phyloP scores from a whole-genome alignment of 108 stramenopile genomes.

The Cyclostephanos tholiformis region DNA sequence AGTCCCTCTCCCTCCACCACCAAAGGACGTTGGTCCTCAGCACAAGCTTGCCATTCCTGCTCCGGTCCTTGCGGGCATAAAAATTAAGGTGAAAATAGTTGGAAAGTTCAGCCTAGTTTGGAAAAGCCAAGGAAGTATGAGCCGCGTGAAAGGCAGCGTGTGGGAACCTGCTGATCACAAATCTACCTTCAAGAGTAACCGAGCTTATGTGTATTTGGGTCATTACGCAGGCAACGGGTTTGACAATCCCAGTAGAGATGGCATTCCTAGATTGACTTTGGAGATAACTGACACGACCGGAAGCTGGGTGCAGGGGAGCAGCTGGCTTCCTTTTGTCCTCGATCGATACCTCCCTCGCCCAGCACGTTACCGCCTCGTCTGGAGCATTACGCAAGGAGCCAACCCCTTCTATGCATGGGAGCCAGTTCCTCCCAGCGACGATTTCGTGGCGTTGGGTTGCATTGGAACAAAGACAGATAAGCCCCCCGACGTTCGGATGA shows the following conservation, averaged over 20 bases:
- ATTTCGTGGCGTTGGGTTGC: slow-evolving; percentile 95
- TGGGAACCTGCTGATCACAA: slow-evolving; percentile 84
- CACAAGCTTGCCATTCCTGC: slow-evolving; percentile 85
- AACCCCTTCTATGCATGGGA: slow-evolving; percentile 97
- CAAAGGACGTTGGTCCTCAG: slow-evolving; percentile 74
- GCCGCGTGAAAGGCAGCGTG: slow-evolving; percentile 88
- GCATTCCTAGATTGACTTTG: slow-evolving; percentile 74
- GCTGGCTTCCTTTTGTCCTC: slow-evolving; percentile 92
- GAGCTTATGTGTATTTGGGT: slow-evolving; percentile 90
- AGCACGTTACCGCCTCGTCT: slow-evolving; percentile 92
- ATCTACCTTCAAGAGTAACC: slow-evolving; percentile 78
- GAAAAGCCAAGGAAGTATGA: slow-evolving; percentile 95
- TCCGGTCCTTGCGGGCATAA: slow-evolving; percentile 86
- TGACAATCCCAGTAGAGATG: slow-evolving; percentile 85
- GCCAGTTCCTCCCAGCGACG: slow-evolving; percentile 94
- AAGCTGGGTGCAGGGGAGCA: slow-evolving; percentile 88
- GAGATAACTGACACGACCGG: slow-evolving; percentile 95
- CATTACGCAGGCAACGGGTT: slow-evolving; percentile 89
- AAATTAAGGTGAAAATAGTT: slow-evolving; percentile 93
- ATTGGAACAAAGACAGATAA: slow-evolving; percentile 90
- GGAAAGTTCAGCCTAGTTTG: slow-evolving; percentile 85
- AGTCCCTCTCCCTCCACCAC: slow-evolving; percentile 73
- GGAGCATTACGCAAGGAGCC: slow-evolving; percentile 91
- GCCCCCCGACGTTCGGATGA: slow-evolving; percentile 83
- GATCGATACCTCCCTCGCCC: slow-evolving; percentile 93